phyloP scores from a whole-genome alignment of 73 alveolate species.

The Paramecium sexaurelia region DNA sequence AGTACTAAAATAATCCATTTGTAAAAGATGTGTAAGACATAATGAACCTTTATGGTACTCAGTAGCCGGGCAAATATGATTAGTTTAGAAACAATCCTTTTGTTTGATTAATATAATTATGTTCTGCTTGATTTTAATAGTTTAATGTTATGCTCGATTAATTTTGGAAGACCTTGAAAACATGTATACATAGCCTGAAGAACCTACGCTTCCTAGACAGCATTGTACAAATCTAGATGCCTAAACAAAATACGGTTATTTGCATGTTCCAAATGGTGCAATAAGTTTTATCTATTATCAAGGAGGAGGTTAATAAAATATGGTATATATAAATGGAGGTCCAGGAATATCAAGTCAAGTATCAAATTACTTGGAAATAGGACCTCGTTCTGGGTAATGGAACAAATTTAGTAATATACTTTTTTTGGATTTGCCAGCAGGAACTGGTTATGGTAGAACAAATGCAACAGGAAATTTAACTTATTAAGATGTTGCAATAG shows the following conservation, averaged over 20 bases:
- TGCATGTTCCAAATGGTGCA: conserved; percentile 35
- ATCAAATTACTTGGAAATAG: conserved; percentile 42
- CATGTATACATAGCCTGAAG: neutral
- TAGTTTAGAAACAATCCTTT: conserved; percentile 14
- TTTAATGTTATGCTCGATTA: neutral
- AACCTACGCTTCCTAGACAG: neutral
- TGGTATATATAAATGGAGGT: conserved; percentile 30
- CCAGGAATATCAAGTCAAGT: conserved; percentile 42
- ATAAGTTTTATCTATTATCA: conserved; percentile 36
- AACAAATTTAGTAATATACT: neutral
- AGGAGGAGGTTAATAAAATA: neutral
- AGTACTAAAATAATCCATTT: conserved; percentile 39
- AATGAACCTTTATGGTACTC: conserved; percentile 10
- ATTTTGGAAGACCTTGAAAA: neutral
- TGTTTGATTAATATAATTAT: conserved; percentile 22
- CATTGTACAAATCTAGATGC: neutral
- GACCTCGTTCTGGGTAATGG: conserved; percentile 23
- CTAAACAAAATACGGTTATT: conserved; percentile 1
- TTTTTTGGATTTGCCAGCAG: conserved; percentile 53
- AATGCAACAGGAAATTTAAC: neutral
- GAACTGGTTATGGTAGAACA: conserved; percentile 53
- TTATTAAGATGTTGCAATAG: neutral
- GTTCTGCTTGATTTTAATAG: conserved; percentile 26
- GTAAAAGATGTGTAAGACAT: conserved; percentile 21
- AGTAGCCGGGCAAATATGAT: conserved; percentile 25